phyloP scores from a whole-genome alignment of 768 basidiomycete species.

The Gyrodon lividus region DNA sequence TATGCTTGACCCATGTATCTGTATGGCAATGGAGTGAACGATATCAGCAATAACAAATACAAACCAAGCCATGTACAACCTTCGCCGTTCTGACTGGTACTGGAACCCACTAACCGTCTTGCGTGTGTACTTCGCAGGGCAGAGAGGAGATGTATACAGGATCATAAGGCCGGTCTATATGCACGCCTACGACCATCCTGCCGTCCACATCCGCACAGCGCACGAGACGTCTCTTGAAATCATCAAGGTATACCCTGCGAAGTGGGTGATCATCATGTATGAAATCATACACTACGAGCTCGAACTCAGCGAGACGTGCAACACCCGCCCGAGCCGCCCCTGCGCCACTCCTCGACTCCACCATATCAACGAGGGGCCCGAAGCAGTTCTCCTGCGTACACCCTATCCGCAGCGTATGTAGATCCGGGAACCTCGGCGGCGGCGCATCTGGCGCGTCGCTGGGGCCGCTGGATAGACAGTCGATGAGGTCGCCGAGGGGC shows the following conservation, averaged over 20 bases:
- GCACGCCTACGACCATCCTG: conserved; percentile 23
- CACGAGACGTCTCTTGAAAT: conserved; percentile 20
- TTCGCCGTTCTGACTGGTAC: background rate
- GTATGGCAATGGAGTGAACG: background rate
- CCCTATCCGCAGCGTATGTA: conserved; percentile 19
- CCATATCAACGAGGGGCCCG: conserved; percentile 12
- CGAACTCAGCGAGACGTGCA: conserved; percentile 12
- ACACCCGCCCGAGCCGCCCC: conserved; percentile 12
- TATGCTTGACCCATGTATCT: background rate
- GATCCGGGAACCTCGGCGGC: conserved; percentile 11
- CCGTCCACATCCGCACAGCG: conserved; percentile 19
- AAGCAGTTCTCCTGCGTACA: conserved; percentile 24
- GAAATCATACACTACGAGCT: conserved; percentile 26
- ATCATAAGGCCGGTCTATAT: conserved; percentile 27
- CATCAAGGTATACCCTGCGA: conserved; percentile 19
- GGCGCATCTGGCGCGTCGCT: background rate
- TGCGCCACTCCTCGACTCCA: conserved; percentile 17
- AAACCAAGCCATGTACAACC: too few relatives aligned
- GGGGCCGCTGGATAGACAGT: background rate
- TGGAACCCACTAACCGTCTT: background rate
- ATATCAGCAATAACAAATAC: too few relatives aligned
- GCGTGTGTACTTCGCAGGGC: conserved; percentile 2
- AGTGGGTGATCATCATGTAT: conserved; percentile 12
- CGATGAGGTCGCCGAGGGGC: background rate
- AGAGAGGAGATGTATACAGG: conserved; percentile 19